phyloP scores from a whole-genome alignment of 768 basidiomycete species.

The Filobasidium wieringae region DNA sequence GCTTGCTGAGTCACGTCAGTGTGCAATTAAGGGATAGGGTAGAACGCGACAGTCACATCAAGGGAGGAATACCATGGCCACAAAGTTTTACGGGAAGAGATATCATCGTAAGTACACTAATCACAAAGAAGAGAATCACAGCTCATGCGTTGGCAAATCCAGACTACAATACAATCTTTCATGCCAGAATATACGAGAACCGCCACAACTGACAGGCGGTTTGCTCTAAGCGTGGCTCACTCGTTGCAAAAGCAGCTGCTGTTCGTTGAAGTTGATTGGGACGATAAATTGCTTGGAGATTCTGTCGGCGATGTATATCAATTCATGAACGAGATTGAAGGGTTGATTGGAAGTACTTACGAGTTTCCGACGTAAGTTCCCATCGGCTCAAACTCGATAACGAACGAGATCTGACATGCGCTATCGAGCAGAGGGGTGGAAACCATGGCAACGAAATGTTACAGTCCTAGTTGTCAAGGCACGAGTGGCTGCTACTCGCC shows the following conservation, averaged over 20 bases:
- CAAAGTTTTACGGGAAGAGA: slow-evolving; percentile 88
- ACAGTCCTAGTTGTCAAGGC: slow-evolving; percentile 72
- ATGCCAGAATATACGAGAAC: slow-evolving; percentile 69
- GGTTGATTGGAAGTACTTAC: slow-evolving; percentile 22
- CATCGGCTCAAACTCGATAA: not conserved
- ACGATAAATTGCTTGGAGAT: slow-evolving; percentile 64
- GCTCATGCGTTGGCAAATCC: slow-evolving; percentile 5
- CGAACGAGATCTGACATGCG: too few species aligned
- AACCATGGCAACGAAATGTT: slow-evolving; percentile 80
- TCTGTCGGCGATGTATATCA: slow-evolving; percentile 88
- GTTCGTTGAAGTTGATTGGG: slow-evolving; percentile 97
- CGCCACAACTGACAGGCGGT: slow-evolving; percentile 66
- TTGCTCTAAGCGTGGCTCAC: slow-evolving; percentile 75
- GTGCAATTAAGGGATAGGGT: slow-evolving; percentile 83
- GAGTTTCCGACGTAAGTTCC: slow-evolving; percentile 28
- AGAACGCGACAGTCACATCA: slow-evolving; percentile 71
- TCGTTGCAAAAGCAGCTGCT: slow-evolving; percentile 84
- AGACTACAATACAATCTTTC: slow-evolving; percentile 79
- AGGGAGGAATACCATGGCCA: slow-evolving; percentile 83
- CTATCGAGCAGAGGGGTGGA: slow-evolving; percentile 58
- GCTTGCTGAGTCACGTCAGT: slow-evolving; percentile 75
- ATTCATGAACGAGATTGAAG: slow-evolving; percentile 63
- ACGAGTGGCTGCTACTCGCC: slow-evolving; percentile 70
- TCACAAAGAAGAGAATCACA: not conserved
- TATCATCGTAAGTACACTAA: slow-evolving; percentile 59